phyloP scores from a whole-genome alignment of 352 stramenopile genomes.

The Phytophthora quininea region DNA sequence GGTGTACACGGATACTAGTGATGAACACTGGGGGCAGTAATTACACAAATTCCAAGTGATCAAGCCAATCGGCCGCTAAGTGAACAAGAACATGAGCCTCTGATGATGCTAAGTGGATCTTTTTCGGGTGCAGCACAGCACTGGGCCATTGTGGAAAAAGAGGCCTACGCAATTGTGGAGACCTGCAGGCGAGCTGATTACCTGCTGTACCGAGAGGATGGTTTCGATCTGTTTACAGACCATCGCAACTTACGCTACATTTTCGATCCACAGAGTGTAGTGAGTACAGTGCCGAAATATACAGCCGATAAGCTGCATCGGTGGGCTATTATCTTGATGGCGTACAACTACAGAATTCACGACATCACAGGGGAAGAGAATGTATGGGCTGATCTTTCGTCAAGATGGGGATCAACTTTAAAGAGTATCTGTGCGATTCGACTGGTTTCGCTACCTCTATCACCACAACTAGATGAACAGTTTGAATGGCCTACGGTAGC shows the following conservation, averaged over 20 bases:
- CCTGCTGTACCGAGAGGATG: background rate
- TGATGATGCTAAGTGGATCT: slow-evolving; percentile 8
- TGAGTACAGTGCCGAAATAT: slow-evolving; percentile 4
- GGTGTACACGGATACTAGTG: slow-evolving; percentile 15
- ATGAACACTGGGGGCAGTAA: slow-evolving; percentile 15
- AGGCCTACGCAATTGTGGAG: slow-evolving; percentile 19
- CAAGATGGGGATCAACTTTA: slow-evolving; percentile 3
- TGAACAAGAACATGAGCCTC: slow-evolving; percentile 7
- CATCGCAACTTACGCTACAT: slow-evolving; percentile 23
- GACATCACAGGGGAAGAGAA: slow-evolving; percentile 10
- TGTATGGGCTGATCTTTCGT: slow-evolving; percentile 15
- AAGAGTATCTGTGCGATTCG: background rate
- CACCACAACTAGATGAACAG: background rate
- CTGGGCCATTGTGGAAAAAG: slow-evolving; percentile 28
- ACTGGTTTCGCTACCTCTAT: background rate
- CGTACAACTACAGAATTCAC: slow-evolving; percentile 18
- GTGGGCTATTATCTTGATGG: slow-evolving; percentile 13
- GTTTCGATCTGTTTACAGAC: slow-evolving; percentile 23
- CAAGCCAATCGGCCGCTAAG: slow-evolving; percentile 6
- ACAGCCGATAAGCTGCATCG: slow-evolving; percentile 15
- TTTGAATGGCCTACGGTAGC: background rate
- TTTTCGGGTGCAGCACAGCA: slow-evolving; percentile 7
- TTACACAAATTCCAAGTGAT: slow-evolving; percentile 13
- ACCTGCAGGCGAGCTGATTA: background rate
- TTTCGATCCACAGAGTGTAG: slow-evolving; percentile 4